Percentiles rank a stretch among this genome's conserved stretches.
phyloP scores from a whole-genome alignment of 805 yeast species.

The Metschnikowia drakensbergensis region DNA sequence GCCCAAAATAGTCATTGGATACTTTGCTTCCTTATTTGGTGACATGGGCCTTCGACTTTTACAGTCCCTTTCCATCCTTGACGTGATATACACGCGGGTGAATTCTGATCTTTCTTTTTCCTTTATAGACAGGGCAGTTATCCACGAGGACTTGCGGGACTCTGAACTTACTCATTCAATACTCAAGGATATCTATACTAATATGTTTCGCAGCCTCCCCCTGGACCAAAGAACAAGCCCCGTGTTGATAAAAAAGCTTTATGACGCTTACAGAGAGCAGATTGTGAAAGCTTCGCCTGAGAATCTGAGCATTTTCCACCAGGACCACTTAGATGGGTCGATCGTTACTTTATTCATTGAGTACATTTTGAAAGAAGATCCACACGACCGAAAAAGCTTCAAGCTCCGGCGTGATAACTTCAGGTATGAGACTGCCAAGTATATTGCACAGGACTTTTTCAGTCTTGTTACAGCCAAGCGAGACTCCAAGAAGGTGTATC shows the following conservation, averaged over 20 bases:
- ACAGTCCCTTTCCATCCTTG: conserved; percentile 26
- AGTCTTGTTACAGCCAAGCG: conserved; percentile 12
- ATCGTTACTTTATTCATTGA: conserved; percentile 23
- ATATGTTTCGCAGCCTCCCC: conserved; percentile 18
- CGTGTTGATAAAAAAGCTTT: conserved; percentile 20
- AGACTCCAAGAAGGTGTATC: conserved; percentile 18
- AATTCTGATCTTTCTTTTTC: conserved; percentile 15
- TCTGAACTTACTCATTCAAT: conserved; percentile 19
- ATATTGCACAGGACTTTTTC: conserved; percentile 24
- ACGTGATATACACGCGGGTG: conserved; percentile 23
- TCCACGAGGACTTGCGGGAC: conserved; percentile 26
- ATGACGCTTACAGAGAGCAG: conserved; percentile 19
- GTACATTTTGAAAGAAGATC: conserved; percentile 23
- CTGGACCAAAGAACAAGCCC: conserved; percentile 14
- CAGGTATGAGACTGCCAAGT: conserved; percentile 24
- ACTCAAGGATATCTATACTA: conserved; percentile 25
- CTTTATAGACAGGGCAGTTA: conserved; percentile 26
- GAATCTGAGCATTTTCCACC: conserved; percentile 11
- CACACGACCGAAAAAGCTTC: conserved; percentile 16
- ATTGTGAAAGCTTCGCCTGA: neutral
- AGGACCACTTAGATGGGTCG: conserved; percentile 16
- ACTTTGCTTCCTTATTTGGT: conserved; percentile 29
- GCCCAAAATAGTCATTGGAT: conserved; percentile 37
- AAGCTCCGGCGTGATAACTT: conserved; percentile 12
- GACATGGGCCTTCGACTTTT: conserved; percentile 20